Evolutionary conservation across 2,329 filamentous ascomycete species (phyloP).

Genomic region (Xylariaceae sp.): DNA sequence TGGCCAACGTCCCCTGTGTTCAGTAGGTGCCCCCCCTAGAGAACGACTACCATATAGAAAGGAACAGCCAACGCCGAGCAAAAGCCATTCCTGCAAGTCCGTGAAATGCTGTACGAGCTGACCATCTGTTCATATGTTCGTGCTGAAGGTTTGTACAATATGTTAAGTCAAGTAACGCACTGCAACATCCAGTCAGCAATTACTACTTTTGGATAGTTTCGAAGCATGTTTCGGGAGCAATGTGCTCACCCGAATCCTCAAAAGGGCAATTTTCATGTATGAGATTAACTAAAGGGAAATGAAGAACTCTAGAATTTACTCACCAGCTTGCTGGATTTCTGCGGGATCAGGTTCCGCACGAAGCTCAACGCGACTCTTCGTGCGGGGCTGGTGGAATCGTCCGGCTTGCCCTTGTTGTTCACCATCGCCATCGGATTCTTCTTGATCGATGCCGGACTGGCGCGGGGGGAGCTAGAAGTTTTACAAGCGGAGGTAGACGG

Average conservation of each 20-base stretch:
- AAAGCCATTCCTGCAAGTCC: conserved; percentile 19
- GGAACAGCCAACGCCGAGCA: conserved; percentile 19
- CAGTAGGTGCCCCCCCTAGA: conserved; percentile 21
- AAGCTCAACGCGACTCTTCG: conserved; percentile 36
- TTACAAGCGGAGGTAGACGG: conserved; percentile 57
- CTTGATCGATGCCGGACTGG: conserved; percentile 31
- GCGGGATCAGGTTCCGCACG: conserved; percentile 37
- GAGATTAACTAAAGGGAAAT: too few species aligned
- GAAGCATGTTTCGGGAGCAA: too few species aligned
- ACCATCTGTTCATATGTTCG: conserved; percentile 22
- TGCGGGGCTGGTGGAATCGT: conserved; percentile 36
- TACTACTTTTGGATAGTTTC: too few species aligned
- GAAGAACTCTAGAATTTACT: too few species aligned
- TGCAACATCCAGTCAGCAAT: too few species aligned
- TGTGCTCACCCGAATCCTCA: too few species aligned
- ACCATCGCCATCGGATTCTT: conserved; percentile 31
- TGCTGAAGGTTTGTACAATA: conserved; percentile 20
- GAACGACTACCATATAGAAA: conserved; percentile 20
- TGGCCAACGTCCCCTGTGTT: conserved; percentile 20
- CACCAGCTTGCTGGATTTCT: conserved; percentile 38
- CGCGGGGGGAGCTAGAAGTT: conserved; percentile 33
- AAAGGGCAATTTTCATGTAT: too few species aligned
- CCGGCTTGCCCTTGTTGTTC: conserved; percentile 33
- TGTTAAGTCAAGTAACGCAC: conserved; percentile 35
- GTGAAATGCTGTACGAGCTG: conserved; percentile 15